Evolutionary conservation across 2,329 filamentous ascomycete genomes (phyloP).

Genomic region (Colletotrichum euphorbiae): DNA sequence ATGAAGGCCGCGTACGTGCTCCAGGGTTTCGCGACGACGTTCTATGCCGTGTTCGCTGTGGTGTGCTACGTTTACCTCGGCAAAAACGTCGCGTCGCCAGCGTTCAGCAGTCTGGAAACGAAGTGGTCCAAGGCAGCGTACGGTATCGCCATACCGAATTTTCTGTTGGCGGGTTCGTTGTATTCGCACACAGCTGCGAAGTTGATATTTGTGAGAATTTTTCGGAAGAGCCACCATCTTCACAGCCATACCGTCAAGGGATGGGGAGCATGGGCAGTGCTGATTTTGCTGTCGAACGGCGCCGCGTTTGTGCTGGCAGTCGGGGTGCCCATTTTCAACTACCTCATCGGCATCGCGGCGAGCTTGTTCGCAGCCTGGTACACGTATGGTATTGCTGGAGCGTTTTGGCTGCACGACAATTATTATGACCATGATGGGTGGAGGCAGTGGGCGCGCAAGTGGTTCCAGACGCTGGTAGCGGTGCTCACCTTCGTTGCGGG

Average conservation of each 20-base stretch:
- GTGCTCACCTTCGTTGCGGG: slow-evolving; percentile 57
- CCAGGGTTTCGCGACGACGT: slow-evolving; percentile 60
- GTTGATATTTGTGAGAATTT: slow-evolving; percentile 62
- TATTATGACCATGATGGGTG: slow-evolving; percentile 56
- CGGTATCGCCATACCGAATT: slow-evolving; percentile 62
- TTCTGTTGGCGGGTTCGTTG: slow-evolving; percentile 61
- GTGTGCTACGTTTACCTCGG: slow-evolving; percentile 65
- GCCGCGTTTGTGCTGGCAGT: slow-evolving; percentile 57
- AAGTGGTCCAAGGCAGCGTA: slow-evolving; percentile 63
- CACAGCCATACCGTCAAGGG: slow-evolving; percentile 59
- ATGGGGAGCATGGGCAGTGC: slow-evolving; percentile 59
- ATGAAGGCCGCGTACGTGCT: slow-evolving; percentile 64
- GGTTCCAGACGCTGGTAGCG: slow-evolving; percentile 53
- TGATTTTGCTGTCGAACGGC: slow-evolving; percentile 59
- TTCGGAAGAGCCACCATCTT: slow-evolving; percentile 58
- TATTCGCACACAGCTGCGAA: slow-evolving; percentile 65
- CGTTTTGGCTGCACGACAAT: slow-evolving; percentile 63
- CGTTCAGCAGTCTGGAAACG: slow-evolving; percentile 58
- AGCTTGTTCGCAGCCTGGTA: slow-evolving; percentile 66
- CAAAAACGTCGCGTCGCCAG: slow-evolving; percentile 56
- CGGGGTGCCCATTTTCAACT: slow-evolving; percentile 65
- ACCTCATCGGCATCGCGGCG: slow-evolving; percentile 62
- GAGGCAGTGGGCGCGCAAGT: slow-evolving; percentile 51
- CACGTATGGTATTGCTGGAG: slow-evolving; percentile 63
- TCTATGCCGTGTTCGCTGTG: slow-evolving; percentile 63